Base-by-base conservation (phyloP, 495 filamentous ascomycete genomes). In the Neurospora sp. region DNA sequence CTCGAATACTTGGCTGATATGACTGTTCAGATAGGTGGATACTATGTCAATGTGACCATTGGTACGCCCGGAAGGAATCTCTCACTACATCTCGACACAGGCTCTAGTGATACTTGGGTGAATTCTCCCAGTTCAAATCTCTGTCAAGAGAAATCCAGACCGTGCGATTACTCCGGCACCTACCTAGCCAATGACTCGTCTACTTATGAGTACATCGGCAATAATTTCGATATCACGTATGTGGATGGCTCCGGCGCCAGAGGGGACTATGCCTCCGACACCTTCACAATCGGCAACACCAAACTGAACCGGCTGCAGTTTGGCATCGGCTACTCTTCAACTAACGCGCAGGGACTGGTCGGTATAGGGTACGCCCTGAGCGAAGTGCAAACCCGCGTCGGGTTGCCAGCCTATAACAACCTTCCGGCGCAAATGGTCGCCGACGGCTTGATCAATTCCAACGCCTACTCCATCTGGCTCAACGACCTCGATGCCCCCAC, bases 81-180 rank as follows among this genome's bases (percentile, higher is more conserved):
- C n/a, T 85, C 88, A 31, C 77, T 95, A 78, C 89, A 93, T 74
- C 78, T 96, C 71, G 93, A 96, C 76, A 96, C 93, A 11, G 93
- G 93, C 38, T 96, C 93, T 79, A 96, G 93, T 76, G 95, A 98
- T 83, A 82, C 97, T 4, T 98, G 95, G 95, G 87, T 90, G 35
- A 96, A 96, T 80, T 88, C 91, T 5, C 86, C 87, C 14, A 80
- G 79, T 40, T 95, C 93, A 7, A 75, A 79, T 4, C 80, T 93
- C 20, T 97, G 94, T 77, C 72, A 78, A 9, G 74, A 77, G 4
- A 73, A 73, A 9, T 73, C 73, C 0, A 75, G 86, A 14, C 86
- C 87, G 11, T 95, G 92, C 76, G 73, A 77, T 12, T 79, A 75
- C 27, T 87, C 88, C 12, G 93, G 92, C 16, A 90, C 91, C 10